Percentiles rank a stretch among this genome's conserved stretches.
These are phyloP conservation scores for Strobilomyces echinocephalus DNA, from an alignment of 768 basidiomycete genomes.

Conservation along the genomic window DNA sequence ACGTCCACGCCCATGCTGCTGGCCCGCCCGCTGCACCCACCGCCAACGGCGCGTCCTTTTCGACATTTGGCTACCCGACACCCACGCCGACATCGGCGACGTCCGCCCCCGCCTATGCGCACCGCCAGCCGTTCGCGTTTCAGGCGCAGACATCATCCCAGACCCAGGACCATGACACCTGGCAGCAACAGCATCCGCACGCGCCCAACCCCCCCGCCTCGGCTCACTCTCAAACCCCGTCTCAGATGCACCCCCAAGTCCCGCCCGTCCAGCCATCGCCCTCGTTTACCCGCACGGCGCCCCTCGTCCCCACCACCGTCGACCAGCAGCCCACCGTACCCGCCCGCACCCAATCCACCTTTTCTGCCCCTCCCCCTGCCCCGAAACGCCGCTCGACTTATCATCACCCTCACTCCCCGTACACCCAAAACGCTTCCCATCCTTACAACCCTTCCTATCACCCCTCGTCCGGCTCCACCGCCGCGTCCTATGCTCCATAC, in stretches of 20 bases:
- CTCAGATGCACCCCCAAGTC: slow-evolving; percentile 17
- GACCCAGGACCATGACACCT: slow-evolving; percentile 17
- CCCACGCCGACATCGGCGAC: slow-evolving; percentile 23
- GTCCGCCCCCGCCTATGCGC: slow-evolving; percentile 15
- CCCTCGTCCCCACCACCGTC: slow-evolving; percentile 28
- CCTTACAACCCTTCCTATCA: slow-evolving; percentile 11
- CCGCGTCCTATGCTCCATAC: slow-evolving; percentile 19
- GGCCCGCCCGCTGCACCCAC: neutral
- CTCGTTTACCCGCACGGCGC: slow-evolving; percentile 25
- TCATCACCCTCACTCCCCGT: slow-evolving; percentile 20
- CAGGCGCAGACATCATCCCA: slow-evolving; percentile 16
- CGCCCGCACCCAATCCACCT: slow-evolving; percentile 9
- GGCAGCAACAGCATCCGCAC: slow-evolving; percentile 25
- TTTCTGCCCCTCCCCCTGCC: slow-evolving; percentile 8
- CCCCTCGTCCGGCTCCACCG: slow-evolving; percentile 16
- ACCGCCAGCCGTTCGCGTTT: slow-evolving; percentile 20
- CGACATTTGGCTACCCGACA: slow-evolving; percentile 20
- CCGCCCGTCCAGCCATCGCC: slow-evolving; percentile 7
- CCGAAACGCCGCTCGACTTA: slow-evolving; percentile 21
- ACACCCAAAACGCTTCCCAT: slow-evolving; percentile 17
- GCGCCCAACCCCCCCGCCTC: slow-evolving; percentile 5
- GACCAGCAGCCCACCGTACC: slow-evolving; percentile 12
- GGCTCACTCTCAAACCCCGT: slow-evolving; percentile 15
- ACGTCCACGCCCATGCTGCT: slow-evolving; percentile 2
- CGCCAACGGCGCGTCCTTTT: slow-evolving; percentile 16